Evolutionary conservation across 768 basidiomycete species (phyloP), one percentile per base, ranked within the genome.

Genomic region (Amanita rubescens): DNA sequence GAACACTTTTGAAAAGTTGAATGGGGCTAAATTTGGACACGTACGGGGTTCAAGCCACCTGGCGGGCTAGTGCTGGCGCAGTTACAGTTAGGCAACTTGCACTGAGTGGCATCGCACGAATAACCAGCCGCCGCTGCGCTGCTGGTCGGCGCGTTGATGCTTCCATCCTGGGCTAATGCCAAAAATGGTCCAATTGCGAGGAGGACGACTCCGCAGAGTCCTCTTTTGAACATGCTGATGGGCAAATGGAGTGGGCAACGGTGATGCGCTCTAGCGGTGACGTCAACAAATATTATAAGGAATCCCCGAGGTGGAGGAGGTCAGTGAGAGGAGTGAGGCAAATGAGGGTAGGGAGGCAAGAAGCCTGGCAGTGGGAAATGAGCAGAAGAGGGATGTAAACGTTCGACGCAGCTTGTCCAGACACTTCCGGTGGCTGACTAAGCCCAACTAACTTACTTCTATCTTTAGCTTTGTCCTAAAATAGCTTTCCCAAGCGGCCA

Each of bases 1-100:
- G 9, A 34, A 12, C 19, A 19, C 9, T 25, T 10, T 3, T 7
- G 27, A 24, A 49, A 25, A 22, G 14, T 41, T 30, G 27, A 30
- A 17, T 32, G 24, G n/a, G 25, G 2, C 27, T 2, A 25, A 24
- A 38, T 12, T 14, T 15, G 12, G 34, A 15, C 19, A 71, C 83
- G 71, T 57, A 85, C 81, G 19, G 85, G 80, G 14, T 67, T 63
- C 10, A 89, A 70, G 3, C 86, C 87, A 52, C 87, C 87, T 11
- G 87, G 88, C 3, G 86, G 84, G 56, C 69, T 78, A 1, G 83
- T 78, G 59, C 84, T 87, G 3, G 88, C 87, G 59, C 86, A 89
- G 61, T 81, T 75, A 63, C 88, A 91, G 49, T 72, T 68, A 0
- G 88, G 88, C 5, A 89, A 73, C 68, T 80, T 70, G 69, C 88